phyloP scores from a whole-genome alignment of 345 rosid species.

The Anastatica hierochuntica region DNA sequence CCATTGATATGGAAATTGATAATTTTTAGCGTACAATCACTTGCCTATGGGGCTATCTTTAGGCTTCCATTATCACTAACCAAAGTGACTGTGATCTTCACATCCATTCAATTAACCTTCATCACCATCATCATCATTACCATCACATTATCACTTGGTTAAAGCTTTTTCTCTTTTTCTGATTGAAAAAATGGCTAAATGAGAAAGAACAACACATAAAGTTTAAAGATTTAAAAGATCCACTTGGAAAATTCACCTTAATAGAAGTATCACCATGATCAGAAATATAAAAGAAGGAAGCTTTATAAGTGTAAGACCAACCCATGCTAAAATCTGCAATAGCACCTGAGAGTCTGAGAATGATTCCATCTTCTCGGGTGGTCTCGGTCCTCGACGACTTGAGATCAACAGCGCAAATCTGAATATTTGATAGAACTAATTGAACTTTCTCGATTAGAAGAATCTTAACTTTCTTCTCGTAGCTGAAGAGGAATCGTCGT shows the following conservation, averaged over 20 bases:
- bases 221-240: too few relatives aligned
- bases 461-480: slow-evolving; percentile 42
- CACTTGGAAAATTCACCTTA: slow-evolving; percentile 40
- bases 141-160: slow-evolving; percentile 2
- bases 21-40: slow-evolving; percentile 43
- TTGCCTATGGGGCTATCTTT: slow-evolving; percentile 32
- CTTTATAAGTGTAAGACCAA: slow-evolving; percentile 58
- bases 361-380: slow-evolving; percentile 35
- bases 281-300: slow-evolving; percentile 46
- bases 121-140: slow-evolving; percentile 17
- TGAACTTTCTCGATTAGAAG: slow-evolving; percentile 51
- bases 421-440: slow-evolving; percentile 43
- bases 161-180: background rate
- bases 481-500: slow-evolving; percentile 55
- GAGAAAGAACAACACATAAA: background rate
- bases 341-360: slow-evolving; percentile 47
- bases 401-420: slow-evolving; percentile 33
- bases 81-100: slow-evolving; percentile 29
- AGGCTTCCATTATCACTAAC: slow-evolving; percentile 37
- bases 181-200: background rate
- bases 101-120: slow-evolving; percentile 59
- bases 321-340: slow-evolving; percentile 58
- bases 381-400: slow-evolving; percentile 41
- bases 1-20: slow-evolving; percentile 55
- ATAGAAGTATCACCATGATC: slow-evolving; percentile 56